Conservation (phyloP, 2,329 filamentous ascomycete genomes). For the Pyrenophora teres region DNA sequence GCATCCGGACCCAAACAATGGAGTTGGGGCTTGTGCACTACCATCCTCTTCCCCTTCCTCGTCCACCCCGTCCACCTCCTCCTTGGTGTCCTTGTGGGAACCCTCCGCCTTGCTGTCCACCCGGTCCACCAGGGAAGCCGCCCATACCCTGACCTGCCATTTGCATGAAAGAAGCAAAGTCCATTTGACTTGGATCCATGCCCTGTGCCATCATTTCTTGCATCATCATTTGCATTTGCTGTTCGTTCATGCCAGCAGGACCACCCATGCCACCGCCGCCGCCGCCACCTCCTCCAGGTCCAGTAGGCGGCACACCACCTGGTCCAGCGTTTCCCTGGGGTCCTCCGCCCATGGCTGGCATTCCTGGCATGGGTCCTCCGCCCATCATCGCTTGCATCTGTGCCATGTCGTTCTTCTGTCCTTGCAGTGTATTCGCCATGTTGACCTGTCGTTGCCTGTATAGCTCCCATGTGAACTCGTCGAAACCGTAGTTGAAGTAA, state of each 20-base stretch:
- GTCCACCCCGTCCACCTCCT: constrained; percentile 33
- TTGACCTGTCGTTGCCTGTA: constrained; percentile 89
- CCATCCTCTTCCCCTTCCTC: constrained; percentile 35
- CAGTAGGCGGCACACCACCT: constrained; percentile 38
- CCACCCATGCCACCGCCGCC: constrained; percentile 15
- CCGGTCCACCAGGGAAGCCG: constrained; percentile 30
- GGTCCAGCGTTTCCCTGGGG: constrained; percentile 18
- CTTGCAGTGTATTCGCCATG: constrained; percentile 75
- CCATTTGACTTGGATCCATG: constrained; percentile 43
- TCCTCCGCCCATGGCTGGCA: constrained; percentile 30
- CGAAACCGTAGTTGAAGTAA: constrained; percentile 99
- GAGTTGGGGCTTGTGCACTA: constrained; percentile 1
- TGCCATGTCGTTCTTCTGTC: constrained; percentile 74
- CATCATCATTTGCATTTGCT: constrained; percentile 65
- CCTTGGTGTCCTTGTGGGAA: constrained; percentile 39
- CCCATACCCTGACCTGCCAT: constrained; percentile 42
- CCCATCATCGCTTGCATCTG: constrained; percentile 65
- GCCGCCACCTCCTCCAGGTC: constrained; percentile 22
- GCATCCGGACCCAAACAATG: not conserved
- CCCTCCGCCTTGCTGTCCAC: constrained; percentile 32
- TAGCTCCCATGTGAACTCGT: constrained; percentile 96
- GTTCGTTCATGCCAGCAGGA: constrained; percentile 52
- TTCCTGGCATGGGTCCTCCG: constrained; percentile 32
- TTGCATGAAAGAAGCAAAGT: constrained; percentile 42
- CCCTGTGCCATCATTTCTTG: constrained; percentile 59